Percentiles rank a stretch among this genome's conserved stretches.
phyloP scores from a whole-genome alignment of 2,329 filamentous ascomycete species.

The Sporothrix pallida region DNA sequence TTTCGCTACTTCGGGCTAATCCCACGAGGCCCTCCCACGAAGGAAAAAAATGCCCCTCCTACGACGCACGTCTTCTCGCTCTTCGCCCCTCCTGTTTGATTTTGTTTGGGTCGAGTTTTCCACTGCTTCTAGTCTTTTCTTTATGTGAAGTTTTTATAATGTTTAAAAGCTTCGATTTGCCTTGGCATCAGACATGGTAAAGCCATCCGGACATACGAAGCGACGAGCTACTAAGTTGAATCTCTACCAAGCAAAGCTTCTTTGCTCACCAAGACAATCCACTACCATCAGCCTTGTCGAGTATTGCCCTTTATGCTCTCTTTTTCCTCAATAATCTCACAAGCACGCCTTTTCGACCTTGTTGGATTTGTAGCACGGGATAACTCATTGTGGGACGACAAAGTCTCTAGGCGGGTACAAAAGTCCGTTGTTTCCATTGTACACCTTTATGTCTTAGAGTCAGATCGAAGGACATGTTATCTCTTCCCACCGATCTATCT shows the following conservation, averaged over 20 bases:
- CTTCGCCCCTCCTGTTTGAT: constrained; percentile 1
- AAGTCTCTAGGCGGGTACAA: no score
- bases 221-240: no score
- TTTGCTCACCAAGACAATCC: no score
- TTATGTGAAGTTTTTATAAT: neutral
- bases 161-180: neutral
- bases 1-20: constrained; percentile 28
- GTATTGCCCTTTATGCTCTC: neutral
- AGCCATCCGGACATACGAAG: neutral
- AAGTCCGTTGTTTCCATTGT: no score
- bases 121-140: neutral
- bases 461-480: no score
- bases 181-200: neutral
- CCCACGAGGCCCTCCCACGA: neutral
- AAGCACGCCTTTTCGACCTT: neutral
- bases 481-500: no score
- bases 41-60: neutral
- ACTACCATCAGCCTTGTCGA: neutral
- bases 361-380: neutral
- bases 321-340: neutral
- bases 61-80: neutral
- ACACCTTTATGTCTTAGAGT: no score
- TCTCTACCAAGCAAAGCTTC: no score
- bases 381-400: no score
- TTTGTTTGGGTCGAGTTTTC: neutral